Evolutionary conservation across 2,329 filamentous ascomycete genomes (phyloP).

Genomic region (Ophiostoma montium): DNA sequence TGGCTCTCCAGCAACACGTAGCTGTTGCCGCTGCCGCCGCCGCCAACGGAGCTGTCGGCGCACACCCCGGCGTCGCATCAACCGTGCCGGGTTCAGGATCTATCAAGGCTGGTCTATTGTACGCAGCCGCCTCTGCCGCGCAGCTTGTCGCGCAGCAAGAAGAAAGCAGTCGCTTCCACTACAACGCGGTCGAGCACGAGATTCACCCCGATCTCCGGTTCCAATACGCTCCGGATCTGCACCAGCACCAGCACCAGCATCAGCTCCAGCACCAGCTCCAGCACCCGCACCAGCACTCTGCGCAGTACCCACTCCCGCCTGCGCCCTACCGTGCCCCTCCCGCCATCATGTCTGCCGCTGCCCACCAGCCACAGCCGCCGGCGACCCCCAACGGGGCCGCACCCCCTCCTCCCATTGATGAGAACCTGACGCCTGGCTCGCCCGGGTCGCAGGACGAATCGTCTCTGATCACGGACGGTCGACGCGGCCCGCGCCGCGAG

Average conservation of each 20-base stretch:
- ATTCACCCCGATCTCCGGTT: background rate
- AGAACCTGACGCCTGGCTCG: background rate
- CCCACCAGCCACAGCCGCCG: background rate
- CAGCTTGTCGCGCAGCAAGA: background rate
- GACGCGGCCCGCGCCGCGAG: slow-evolving; percentile 78
- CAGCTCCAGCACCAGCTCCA: background rate
- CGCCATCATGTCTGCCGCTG: slow-evolving; percentile 4
- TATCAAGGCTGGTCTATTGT: background rate
- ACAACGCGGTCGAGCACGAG: background rate
- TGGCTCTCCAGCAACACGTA: slow-evolving; percentile 11
- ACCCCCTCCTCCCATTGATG: background rate
- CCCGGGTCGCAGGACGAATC: background rate
- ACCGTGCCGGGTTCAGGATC: background rate
- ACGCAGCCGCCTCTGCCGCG: slow-evolving; percentile 2
- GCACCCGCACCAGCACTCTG: background rate
- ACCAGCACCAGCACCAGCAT: background rate
- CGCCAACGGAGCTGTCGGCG: background rate
- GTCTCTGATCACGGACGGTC: slow-evolving; percentile 29
- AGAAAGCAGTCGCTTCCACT: background rate
- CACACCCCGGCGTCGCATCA: background rate
- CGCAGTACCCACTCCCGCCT: background rate
- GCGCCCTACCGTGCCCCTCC: background rate
- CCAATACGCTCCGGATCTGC: background rate
- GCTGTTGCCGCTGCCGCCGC: slow-evolving; percentile 1
- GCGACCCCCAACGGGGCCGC: background rate